Base-by-base conservation (phyloP, 495 filamentous ascomycete genomes). In the Daldinia childiae region DNA sequence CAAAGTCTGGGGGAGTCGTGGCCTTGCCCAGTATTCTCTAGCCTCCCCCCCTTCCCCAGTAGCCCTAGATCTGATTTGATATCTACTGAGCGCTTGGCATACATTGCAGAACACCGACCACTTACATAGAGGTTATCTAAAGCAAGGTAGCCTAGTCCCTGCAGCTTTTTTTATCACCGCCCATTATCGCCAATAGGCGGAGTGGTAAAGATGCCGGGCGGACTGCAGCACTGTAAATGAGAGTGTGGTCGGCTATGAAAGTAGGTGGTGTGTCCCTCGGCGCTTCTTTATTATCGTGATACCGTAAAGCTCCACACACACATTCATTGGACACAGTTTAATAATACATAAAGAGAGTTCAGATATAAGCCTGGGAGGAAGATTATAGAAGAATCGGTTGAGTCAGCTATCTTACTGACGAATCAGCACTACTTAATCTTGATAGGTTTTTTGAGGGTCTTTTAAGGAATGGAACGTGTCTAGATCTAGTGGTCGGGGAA, bases 281-380 rank as follows among this genome's bases (percentile, higher is more conserved):
- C 54, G 68, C 45, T 67, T 62, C 69, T 58, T 54, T 26, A 48
- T 69, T 64, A 64, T 70, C 61, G 68, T 65, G 62, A 67, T 72
- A 55, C 59, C 38, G 36, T 56, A 29, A 4, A 54, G 43, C 69
- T 61, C 69, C 69, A 67, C 64, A 58, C 69, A 71, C 69, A 66
- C 45, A 5, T 6, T 29, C 30, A 34, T 41, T 52, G 34, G 54
- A 52, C 24, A 52, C 41, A 43, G 52, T 27, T 63, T 32, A 43
- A 57, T 29, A 32, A 32, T 32, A 32, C 2, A 48, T 12, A 5
- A 21, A 21, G 43, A 48, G 19, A 24, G 8, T 24, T 21, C 2
- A 21, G 17, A 21, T 48, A 21, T 12, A 4, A 48, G 9, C 19
- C 11, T 48, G 19, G 2, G 17, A 11, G 43, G 8, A 48, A n/a